phyloP scores from a whole-genome alignment of 805 yeast species.

The Saturnispora mendoncae region DNA sequence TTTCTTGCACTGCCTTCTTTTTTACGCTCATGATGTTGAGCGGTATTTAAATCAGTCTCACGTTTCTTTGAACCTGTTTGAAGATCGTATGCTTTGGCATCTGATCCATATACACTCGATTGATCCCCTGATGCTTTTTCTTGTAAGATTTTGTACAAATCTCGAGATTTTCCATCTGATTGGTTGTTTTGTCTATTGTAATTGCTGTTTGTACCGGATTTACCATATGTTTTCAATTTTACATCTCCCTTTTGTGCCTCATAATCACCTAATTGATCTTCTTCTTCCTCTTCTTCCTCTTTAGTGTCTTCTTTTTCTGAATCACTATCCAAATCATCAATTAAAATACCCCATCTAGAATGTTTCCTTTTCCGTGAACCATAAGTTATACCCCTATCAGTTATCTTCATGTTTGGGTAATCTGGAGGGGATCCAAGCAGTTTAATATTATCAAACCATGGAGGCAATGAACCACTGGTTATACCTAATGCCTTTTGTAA shows the following conservation, averaged over 20 bases:
- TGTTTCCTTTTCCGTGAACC: slow-evolving; percentile 13
- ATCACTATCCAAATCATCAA: slow-evolving; percentile 30
- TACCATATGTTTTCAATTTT: slow-evolving; percentile 23
- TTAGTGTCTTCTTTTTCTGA: slow-evolving; percentile 27
- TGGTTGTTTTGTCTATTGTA: not conserved
- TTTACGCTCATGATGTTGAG: not conserved
- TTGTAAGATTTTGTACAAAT: slow-evolving; percentile 28
- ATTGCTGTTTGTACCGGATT: slow-evolving; percentile 9
- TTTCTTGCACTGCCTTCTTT: slow-evolving; percentile 4
- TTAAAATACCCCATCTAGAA: slow-evolving; percentile 21
- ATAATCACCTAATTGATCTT: slow-evolving; percentile 22
- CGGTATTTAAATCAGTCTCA: not conserved
- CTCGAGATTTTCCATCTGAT: slow-evolving; percentile 8
- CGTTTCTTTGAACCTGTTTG: not conserved
- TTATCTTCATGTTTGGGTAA: slow-evolving; percentile 54
- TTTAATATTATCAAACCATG: slow-evolving; percentile 71
- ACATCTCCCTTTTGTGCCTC: slow-evolving; percentile 27
- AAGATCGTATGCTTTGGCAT: slow-evolving; percentile 21
- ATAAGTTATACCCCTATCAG: slow-evolving; percentile 30
- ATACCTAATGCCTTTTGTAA: slow-evolving; percentile 66
- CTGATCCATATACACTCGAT: slow-evolving; percentile 27
- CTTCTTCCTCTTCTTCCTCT: slow-evolving; percentile 28
- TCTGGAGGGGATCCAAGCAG: slow-evolving; percentile 77
- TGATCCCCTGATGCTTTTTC: slow-evolving; percentile 19
- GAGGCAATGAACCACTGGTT: slow-evolving; percentile 46